Evolutionary conservation across 768 basidiomycete genomes (phyloP).

Genomic region (Leccinum arenicola): DNA sequence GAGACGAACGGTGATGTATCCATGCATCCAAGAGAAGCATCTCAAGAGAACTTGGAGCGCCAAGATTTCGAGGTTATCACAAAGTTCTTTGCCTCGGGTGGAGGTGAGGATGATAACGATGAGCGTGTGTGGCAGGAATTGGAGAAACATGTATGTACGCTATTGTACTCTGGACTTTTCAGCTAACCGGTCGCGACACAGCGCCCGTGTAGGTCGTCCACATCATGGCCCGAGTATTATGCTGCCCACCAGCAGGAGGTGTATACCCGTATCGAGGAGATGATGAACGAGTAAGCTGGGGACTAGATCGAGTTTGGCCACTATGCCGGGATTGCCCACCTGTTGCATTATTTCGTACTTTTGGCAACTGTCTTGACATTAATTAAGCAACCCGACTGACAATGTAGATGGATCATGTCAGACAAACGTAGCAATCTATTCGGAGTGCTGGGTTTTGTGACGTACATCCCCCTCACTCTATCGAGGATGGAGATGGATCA

Average conservation of each 20-base stretch:
- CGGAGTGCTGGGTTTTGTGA: constrained; percentile 4
- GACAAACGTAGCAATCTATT: constrained; percentile 15
- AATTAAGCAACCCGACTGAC: neutral
- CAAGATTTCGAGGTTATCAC: constrained; percentile 53
- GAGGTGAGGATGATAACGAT: constrained; percentile 46
- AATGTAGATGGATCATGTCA: neutral
- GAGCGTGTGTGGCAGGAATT: constrained; percentile 53
- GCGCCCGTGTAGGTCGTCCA: constrained; percentile 40
- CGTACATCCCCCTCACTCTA: constrained; percentile 18
- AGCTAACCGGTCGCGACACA: constrained; percentile 19
- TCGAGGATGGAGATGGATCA: constrained; percentile 16
- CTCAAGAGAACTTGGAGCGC: constrained; percentile 17
- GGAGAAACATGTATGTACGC: constrained; percentile 40
- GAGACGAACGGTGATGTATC: neutral
- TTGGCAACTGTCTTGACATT: constrained; percentile 1
- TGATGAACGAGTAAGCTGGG: constrained; percentile 18
- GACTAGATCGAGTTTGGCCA: constrained; percentile 5
- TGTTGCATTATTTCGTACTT: constrained; percentile 2
- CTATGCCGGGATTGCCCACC: neutral
- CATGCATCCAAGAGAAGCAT: neutral
- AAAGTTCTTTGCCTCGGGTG: constrained; percentile 52
- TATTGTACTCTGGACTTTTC: neutral
- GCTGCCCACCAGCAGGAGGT: constrained; percentile 41
- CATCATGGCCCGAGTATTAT: constrained; percentile 53
- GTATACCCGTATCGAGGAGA: constrained; percentile 38